These are phyloP conservation scores for Saccharomycopsis capsularis DNA, from an alignment of 805 yeast genomes.

Conservation along the genomic window DNA sequence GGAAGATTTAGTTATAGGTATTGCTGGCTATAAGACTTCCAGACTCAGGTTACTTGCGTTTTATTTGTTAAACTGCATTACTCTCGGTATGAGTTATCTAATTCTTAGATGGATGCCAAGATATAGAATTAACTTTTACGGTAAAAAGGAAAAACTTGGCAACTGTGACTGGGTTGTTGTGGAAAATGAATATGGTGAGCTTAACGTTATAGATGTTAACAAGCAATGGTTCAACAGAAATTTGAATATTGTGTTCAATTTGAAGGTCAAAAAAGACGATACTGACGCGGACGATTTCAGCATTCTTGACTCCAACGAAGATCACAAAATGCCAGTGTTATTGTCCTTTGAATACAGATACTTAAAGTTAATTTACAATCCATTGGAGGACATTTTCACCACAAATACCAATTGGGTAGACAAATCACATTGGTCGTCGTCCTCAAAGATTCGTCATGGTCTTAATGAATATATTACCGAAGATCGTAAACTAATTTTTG, in stretches of 20 bases:
- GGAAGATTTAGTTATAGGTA: conserved; percentile 89
- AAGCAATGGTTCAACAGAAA: conserved; percentile 63
- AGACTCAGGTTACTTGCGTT: conserved; percentile 40
- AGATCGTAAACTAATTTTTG: conserved; percentile 69
- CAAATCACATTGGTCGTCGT: conserved; percentile 55
- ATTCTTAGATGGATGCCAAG: conserved; percentile 82
- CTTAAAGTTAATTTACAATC: conserved; percentile 74
- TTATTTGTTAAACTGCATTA: conserved; percentile 44
- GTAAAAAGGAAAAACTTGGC: conserved; percentile 61
- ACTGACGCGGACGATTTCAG: conserved; percentile 25
- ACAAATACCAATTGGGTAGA: conserved; percentile 87
- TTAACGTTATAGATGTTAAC: conserved; percentile 50
- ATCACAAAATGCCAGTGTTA: conserved; percentile 48
- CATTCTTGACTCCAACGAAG: conserved; percentile 20
- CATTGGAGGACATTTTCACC: conserved; percentile 77
- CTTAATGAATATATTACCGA: conserved; percentile 61
- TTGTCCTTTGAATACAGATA: conserved; percentile 77
- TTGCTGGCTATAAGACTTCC: conserved; percentile 77
- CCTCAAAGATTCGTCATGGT: conserved; percentile 51
- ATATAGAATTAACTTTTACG: conserved; percentile 60
- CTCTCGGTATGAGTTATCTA: conserved; percentile 70
- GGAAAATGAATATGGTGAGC: conserved; percentile 90
- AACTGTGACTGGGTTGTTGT: conserved; percentile 87
- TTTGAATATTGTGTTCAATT: conserved; percentile 57
- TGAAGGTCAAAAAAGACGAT: conserved; percentile 25